These are phyloP conservation scores for Skeletonema potamos DNA, from an alignment of 108 stramenopile genomes.

Conservation along the genomic window DNA sequence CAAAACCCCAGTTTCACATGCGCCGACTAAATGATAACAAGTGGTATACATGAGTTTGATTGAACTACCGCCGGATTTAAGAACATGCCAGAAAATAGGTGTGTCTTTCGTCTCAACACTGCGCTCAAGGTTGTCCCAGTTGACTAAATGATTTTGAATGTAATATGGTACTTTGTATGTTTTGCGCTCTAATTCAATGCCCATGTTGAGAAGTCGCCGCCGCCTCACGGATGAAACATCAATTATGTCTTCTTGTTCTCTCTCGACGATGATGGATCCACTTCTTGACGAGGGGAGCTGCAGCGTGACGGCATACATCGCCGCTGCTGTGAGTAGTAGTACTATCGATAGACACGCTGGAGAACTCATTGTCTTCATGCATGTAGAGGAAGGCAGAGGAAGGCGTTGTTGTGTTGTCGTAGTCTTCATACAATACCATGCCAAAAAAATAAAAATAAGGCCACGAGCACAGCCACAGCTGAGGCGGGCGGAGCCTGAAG, in stretches of 20 bases:
- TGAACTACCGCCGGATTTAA: conserved; percentile 47
- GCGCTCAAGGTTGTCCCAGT: conserved; percentile 20
- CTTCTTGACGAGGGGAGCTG: background rate
- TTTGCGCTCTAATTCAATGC: conserved; percentile 25
- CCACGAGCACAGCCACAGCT: too few relatives aligned
- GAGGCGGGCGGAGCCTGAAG: too few relatives aligned
- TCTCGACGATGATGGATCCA: background rate
- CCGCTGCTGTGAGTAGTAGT: background rate
- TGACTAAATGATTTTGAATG: conserved; percentile 22
- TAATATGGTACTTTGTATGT: conserved; percentile 23
- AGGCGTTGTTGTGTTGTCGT: too few relatives aligned
- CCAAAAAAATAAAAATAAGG: too few relatives aligned
- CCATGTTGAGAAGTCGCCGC: conserved; percentile 1
- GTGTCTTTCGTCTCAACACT: conserved; percentile 6
- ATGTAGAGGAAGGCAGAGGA: too few relatives aligned
- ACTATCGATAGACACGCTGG: background rate
- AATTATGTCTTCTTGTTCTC: background rate
- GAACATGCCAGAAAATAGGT: conserved; percentile 56
- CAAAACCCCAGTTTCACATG: conserved; percentile 36
- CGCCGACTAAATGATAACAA: conserved; percentile 39
- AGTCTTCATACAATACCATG: too few relatives aligned
- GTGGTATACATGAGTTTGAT: conserved; percentile 45
- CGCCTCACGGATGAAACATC: background rate
- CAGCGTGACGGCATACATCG: background rate
- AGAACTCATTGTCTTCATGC: too few relatives aligned